Evolutionary conservation across 305 asterid species (phyloP).

Genomic region (Fraxinus velutina): DNA sequence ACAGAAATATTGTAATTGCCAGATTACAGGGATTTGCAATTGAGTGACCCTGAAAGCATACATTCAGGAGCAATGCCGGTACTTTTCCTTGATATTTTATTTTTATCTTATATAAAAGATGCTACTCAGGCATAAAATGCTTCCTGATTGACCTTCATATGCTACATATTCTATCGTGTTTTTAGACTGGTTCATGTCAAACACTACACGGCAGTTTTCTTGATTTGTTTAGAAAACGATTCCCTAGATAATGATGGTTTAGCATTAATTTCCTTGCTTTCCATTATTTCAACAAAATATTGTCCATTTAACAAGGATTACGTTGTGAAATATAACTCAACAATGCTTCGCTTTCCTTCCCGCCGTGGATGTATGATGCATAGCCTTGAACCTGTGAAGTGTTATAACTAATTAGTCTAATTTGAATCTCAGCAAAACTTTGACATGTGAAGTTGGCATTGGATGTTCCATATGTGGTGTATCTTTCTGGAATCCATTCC

Average conservation of each 20-base stretch:
- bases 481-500: background rate
- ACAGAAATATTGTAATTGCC: constrained; percentile 57
- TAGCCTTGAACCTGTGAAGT: background rate
- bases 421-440: background rate
- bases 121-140: background rate
- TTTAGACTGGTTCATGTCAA: background rate
- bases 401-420: background rate
- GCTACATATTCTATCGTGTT: background rate
- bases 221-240: background rate
- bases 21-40: constrained; percentile 76
- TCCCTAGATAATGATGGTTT: background rate
- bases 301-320: background rate
- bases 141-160: background rate
- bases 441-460: background rate
- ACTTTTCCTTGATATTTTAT: background rate
- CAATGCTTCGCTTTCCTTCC: background rate
- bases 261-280: background rate
- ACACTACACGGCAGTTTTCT: background rate
- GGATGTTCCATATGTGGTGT: background rate
- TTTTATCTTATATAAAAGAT: background rate
- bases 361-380: background rate
- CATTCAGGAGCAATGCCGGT: constrained; percentile 70
- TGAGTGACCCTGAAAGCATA: constrained; percentile 72
- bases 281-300: background rate
- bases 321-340: background rate